Percentiles rank a stretch among this genome's conserved stretches.
Evolutionary conservation across 345 rosid genomes (phyloP).

Genomic region (Litchi chinensis): DNA sequence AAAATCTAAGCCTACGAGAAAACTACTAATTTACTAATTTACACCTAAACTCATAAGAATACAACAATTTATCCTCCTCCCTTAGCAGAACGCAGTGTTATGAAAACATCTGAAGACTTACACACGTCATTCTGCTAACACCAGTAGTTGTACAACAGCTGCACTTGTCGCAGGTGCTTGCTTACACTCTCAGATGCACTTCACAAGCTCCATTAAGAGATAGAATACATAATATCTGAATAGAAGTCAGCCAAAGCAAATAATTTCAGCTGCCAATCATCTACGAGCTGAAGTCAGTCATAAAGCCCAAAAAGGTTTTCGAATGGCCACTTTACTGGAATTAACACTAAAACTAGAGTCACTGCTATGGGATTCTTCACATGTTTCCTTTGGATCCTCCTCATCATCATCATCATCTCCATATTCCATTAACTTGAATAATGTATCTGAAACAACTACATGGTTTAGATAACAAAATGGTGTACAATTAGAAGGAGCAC

Average conservation of each 20-base stretch:
- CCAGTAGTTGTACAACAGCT: neutral
- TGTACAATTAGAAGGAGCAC: constrained; percentile 1
- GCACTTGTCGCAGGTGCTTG: neutral
- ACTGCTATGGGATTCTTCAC: constrained; percentile 27
- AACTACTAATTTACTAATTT: constrained; percentile 14
- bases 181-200: neutral
- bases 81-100: neutral
- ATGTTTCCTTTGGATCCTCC: constrained; percentile 47
- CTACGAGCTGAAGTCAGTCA: constrained; percentile 24
- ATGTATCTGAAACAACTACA: constrained; percentile 60
- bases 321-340: constrained; percentile 18
- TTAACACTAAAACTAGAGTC: constrained; percentile 22
- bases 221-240: neutral
- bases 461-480: neutral
- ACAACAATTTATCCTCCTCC: neutral
- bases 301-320: constrained; percentile 74
- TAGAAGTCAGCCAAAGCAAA: neutral
- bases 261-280: neutral
- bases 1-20: neutral
- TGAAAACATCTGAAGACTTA: neutral
- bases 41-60: constrained; percentile 11
- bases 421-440: constrained; percentile 80
- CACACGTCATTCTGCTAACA: neutral
- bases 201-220: neutral
- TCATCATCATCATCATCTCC: constrained; percentile 72